Percentiles rank a stretch among this genome's conserved stretches.
These are phyloP conservation scores for Arthroderma uncinatum DNA, from an alignment of 2,329 filamentous ascomycete species.

Conservation along the genomic window DNA sequence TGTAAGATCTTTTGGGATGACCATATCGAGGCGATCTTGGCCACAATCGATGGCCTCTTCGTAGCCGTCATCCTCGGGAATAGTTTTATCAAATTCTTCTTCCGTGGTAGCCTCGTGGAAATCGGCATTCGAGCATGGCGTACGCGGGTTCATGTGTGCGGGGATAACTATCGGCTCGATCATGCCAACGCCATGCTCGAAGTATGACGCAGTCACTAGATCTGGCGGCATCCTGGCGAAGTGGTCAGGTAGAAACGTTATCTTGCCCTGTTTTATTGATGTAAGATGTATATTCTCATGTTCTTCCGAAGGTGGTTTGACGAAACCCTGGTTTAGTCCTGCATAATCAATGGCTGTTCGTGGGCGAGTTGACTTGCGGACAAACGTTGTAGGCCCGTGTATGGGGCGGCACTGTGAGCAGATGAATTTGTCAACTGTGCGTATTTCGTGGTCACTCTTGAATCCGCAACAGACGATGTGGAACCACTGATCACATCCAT, in stretches of 20 bases:
- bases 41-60: conserved; percentile 46
- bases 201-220: conserved; percentile 50
- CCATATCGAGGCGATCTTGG: conserved; percentile 57
- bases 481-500: conserved; percentile 58
- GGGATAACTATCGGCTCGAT: conserved; percentile 57
- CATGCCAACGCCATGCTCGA: conserved; percentile 53
- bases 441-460: conserved; percentile 51
- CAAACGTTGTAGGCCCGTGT: conserved; percentile 54
- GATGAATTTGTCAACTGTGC: conserved; percentile 57
- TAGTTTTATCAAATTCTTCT: conserved; percentile 25
- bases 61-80: conserved; percentile 25
- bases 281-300: conserved; percentile 58
- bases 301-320: conserved; percentile 54
- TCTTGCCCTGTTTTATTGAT: conserved; percentile 53
- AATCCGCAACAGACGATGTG: conserved; percentile 58
- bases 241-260: conserved; percentile 49
- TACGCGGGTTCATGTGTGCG: conserved; percentile 47
- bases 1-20: conserved; percentile 53
- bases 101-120: conserved; percentile 28
- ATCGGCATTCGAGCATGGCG: conserved; percentile 27
- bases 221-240: conserved; percentile 56
- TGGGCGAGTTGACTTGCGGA: conserved; percentile 54
- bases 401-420: conserved; percentile 49
- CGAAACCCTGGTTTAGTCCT: conserved; percentile 53
- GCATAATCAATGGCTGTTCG: conserved; percentile 58